phyloP scores from a whole-genome alignment of 306 rosid genomes.

The Medicago ruthenica region DNA sequence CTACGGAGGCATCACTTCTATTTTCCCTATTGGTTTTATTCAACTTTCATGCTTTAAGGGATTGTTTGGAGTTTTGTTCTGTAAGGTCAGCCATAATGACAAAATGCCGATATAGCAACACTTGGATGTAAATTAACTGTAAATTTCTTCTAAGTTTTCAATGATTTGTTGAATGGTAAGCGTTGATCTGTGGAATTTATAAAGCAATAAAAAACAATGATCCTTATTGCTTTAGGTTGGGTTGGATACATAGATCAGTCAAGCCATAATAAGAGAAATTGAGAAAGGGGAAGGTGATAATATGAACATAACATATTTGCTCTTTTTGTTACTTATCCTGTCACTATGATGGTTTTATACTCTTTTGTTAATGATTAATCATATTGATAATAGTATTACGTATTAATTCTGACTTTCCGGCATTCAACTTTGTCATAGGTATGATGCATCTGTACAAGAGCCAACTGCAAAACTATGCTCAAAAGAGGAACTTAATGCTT shows the following conservation, averaged over 20 bases:
- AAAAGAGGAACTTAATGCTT: constrained; percentile 58
- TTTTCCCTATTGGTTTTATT: neutral
- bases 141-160: neutral
- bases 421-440: constrained; percentile 47
- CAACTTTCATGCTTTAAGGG: constrained; percentile 6
- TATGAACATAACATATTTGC: neutral
- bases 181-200: neutral
- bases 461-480: constrained; percentile 70
- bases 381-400: neutral
- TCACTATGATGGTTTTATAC: constrained; percentile 9
- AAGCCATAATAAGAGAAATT: no score
- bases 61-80: constrained; percentile 4
- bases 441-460: constrained; percentile 67
- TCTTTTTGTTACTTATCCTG: constrained; percentile 12
- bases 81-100: neutral
- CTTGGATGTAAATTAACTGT: neutral
- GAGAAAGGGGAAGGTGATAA: no score
- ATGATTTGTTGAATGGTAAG: neutral
- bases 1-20: neutral
- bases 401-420: constrained; percentile 19
- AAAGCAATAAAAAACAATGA: neutral
- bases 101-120: neutral
- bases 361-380: constrained; percentile 34
- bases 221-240: neutral
- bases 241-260: no score